Evolutionary conservation across 768 basidiomycete species (phyloP), one percentile per base, ranked within the genome.

Genomic region (Pholiota microspora): DNA sequence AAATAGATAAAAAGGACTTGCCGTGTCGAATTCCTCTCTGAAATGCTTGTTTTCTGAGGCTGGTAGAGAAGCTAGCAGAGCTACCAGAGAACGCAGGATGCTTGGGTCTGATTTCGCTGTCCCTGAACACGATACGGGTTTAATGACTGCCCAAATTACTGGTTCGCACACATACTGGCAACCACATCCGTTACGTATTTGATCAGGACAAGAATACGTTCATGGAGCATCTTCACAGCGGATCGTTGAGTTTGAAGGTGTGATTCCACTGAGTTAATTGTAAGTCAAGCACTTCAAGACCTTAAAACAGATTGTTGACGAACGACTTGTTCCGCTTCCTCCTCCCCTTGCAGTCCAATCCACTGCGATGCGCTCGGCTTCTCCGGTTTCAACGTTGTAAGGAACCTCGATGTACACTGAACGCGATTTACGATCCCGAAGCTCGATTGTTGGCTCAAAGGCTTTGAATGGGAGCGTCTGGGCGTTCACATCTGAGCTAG

Each of bases 321-420:
- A 61, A 94, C 93, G 73, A 59, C 85, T 91, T 12, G 85, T 90
- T 38, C 86, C 88, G 58, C 85, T 89, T 25, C 84, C 89, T 45
- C 92, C 91, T 7, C 91, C 90, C 67, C 86, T 84, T 23, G 92
- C 89, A 2, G 92, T 92, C 81, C 93, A 96, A 68, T 98, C 96
- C 0, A 99, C 97, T 5, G 97, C 97, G 58, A 99, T 98, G 34
- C 97, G 86, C 68, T 99, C 97, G 13, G 97, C 97, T 72, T 99
- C 97, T 29, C 96, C 97, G 0, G 96, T 98, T 71, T 98, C 96
- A 15, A 99, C 88, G 47, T 83, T 87, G 72, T 87, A 98, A 3
- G 88, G 75, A 1, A 88, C 91, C 64, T 93, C 89, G 42, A 96
- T 84, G 63, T 91, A 96, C 9, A 88, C 86, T 1, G 85, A 83